These are phyloP conservation scores for Tricholoma furcatifolium DNA, from an alignment of 768 basidiomycete species.

Conservation along the genomic window DNA sequence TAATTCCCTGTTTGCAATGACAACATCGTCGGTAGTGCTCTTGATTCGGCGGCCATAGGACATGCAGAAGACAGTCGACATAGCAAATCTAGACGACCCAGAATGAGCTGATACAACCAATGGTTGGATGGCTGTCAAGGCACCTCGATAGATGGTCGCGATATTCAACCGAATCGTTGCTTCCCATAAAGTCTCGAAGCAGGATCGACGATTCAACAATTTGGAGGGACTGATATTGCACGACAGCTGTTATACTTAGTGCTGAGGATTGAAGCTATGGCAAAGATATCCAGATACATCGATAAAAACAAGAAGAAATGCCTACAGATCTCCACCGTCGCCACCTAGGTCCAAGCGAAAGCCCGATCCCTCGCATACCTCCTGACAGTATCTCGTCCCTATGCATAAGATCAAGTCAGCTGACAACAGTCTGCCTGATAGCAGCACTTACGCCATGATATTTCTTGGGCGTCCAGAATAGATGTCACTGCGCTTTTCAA, in stretches of 20 bases:
- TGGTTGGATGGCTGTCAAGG: neutral
- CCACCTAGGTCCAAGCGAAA: constrained; percentile 31
- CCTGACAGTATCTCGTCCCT: constrained; percentile 31
- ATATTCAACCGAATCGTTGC: neutral
- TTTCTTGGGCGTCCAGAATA: constrained; percentile 33
- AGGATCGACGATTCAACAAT: constrained; percentile 10
- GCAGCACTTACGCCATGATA: constrained; percentile 26
- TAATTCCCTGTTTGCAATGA: constrained; percentile 1
- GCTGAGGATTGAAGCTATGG: constrained; percentile 8
- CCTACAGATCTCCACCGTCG: constrained; percentile 32
- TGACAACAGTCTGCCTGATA: neutral
- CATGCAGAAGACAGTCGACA: constrained; percentile 13
- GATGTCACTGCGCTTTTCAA: constrained; percentile 31
- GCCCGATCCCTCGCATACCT: constrained; percentile 30
- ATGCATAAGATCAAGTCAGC: neutral
- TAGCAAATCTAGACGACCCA: constrained; percentile 3
- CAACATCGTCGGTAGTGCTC: constrained; percentile 3
- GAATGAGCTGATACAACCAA: neutral
- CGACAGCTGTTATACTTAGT: constrained; percentile 4
- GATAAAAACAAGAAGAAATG: neutral
- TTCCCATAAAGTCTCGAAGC: constrained; percentile 8
- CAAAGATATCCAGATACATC: neutral
- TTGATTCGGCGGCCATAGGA: constrained; percentile 12
- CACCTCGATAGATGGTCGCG: constrained; percentile 9
- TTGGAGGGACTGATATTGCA: constrained; percentile 12